phyloP scores from a whole-genome alignment of 345 rosid species.

The Luvunga scandens region DNA sequence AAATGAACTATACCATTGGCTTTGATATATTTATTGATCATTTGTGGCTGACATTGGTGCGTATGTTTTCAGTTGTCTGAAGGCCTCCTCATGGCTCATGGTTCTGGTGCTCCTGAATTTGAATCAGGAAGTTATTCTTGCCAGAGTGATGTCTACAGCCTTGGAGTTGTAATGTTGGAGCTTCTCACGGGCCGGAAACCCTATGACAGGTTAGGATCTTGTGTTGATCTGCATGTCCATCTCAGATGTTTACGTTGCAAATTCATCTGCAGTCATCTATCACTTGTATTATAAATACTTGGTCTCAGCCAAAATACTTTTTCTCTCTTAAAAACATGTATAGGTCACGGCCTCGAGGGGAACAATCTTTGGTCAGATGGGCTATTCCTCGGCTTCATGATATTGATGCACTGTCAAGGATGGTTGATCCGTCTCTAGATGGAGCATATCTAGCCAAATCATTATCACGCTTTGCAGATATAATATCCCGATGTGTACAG shows the following conservation, averaged over 20 bases:
- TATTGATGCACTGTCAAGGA: constrained; percentile 73
- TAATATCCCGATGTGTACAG: constrained; percentile 85
- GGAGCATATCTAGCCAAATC: constrained; percentile 76
- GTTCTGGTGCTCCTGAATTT: constrained; percentile 74
- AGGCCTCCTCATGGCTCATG: constrained; percentile 29
- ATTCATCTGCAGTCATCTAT: neutral
- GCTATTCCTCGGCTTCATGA: constrained; percentile 86
- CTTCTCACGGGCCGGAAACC: constrained; percentile 83
- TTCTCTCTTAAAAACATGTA: constrained; percentile 5
- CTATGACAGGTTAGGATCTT: constrained; percentile 61
- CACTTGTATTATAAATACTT: neutral
- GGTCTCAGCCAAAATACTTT: neutral
- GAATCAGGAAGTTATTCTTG: constrained; percentile 77
- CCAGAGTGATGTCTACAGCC: constrained; percentile 91
- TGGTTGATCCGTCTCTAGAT: constrained; percentile 75
- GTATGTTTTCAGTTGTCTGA: constrained; percentile 43
- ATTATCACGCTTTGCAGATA: constrained; percentile 91
- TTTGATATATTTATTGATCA: neutral
- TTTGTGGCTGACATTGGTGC: constrained; percentile 13
- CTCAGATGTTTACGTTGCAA: neutral
- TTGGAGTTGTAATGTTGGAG: constrained; percentile 94
- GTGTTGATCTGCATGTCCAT: neutral
- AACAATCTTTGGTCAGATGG: constrained; percentile 87
- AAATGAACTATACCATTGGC: neutral
- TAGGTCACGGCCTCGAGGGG: constrained; percentile 74